These are phyloP conservation scores for Sindora glabra DNA, from an alignment of 306 rosid genomes.

Conservation along the genomic window DNA sequence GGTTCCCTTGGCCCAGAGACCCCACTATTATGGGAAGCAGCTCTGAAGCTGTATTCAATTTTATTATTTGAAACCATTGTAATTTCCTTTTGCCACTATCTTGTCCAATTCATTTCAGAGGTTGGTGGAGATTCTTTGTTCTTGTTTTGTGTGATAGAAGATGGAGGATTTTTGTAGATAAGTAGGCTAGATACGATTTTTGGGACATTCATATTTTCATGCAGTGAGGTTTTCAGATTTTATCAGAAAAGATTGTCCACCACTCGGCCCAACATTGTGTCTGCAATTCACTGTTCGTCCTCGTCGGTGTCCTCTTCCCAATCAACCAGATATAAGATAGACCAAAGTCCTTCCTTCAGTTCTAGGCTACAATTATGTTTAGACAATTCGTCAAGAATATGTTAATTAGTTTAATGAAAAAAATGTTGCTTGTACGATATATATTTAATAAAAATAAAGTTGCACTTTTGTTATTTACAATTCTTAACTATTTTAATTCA, in stretches of 20 bases:
- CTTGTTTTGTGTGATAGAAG: slow-evolving; percentile 7
- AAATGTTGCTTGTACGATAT: too few species aligned
- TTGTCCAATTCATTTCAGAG: slow-evolving; percentile 11
- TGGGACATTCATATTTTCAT: slow-evolving; percentile 15
- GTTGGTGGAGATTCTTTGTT: slow-evolving; percentile 13
- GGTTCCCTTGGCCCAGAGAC: slow-evolving; percentile 24
- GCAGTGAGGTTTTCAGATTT: neutral
- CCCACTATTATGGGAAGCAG: slow-evolving; percentile 31
- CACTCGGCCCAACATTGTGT: slow-evolving; percentile 22
- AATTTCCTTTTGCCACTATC: neutral
- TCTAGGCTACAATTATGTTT: neutral
- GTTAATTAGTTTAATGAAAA: too few species aligned
- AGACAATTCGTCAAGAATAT: too few species aligned
- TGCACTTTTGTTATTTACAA: too few species aligned
- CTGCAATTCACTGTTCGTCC: slow-evolving; percentile 13
- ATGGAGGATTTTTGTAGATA: slow-evolving; percentile 2
- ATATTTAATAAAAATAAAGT: too few species aligned
- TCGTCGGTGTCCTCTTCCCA: slow-evolving; percentile 60
- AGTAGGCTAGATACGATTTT: slow-evolving; percentile 1
- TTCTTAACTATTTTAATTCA: too few species aligned
- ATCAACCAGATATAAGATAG: neutral
- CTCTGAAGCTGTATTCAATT: slow-evolving; percentile 16
- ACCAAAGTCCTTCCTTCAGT: slow-evolving; percentile 9
- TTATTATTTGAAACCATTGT: neutral
- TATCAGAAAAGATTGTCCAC: slow-evolving; percentile 25